phyloP scores from a whole-genome alignment of 192 early-diverging fungal species.

The Entrophospora sp. region DNA sequence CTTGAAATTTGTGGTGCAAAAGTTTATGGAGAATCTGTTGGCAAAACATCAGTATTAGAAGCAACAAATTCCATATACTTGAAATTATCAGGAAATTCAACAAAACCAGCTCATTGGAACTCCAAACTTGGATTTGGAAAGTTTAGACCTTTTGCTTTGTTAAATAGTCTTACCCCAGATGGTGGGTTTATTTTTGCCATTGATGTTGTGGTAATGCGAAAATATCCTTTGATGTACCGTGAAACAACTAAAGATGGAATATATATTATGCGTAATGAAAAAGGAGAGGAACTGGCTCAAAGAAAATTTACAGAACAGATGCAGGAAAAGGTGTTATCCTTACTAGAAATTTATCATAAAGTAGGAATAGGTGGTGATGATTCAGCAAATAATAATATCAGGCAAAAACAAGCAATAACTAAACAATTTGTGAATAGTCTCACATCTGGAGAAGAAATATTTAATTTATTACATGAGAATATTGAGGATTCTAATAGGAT shows the following conservation, averaged over 20 bases:
- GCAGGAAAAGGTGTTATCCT: too few species aligned
- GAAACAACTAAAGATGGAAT: conserved; percentile 36
- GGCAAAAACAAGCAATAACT: too few species aligned
- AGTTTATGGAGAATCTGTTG: conserved; percentile 25
- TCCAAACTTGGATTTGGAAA: conserved; percentile 41
- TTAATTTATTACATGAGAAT: too few species aligned
- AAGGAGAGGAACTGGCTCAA: conserved; percentile 40
- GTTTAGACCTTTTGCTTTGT: conserved; percentile 13
- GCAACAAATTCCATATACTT: conserved; percentile 22
- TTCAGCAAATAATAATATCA: too few species aligned
- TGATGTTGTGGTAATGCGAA: conserved; percentile 47
- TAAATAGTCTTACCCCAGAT: conserved; percentile 30
- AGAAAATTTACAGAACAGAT: conserved; percentile 28
- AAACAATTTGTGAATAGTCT: too few species aligned
- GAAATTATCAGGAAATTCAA: conserved; percentile 41
- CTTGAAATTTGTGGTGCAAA: conserved; percentile 51
- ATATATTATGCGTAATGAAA: conserved; percentile 26
- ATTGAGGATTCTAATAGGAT: too few species aligned
- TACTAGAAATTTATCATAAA: too few species aligned
- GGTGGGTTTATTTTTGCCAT: conserved; percentile 51
- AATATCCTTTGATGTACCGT: conserved; percentile 38
- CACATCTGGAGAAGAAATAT: too few species aligned
- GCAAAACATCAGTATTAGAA: conserved; percentile 41
- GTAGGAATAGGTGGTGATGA: too few species aligned
- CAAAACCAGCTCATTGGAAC: conserved; percentile 47